Conservation (phyloP, 768 basidiomycete genomes). For the Sarcodon aspratus region DNA sequence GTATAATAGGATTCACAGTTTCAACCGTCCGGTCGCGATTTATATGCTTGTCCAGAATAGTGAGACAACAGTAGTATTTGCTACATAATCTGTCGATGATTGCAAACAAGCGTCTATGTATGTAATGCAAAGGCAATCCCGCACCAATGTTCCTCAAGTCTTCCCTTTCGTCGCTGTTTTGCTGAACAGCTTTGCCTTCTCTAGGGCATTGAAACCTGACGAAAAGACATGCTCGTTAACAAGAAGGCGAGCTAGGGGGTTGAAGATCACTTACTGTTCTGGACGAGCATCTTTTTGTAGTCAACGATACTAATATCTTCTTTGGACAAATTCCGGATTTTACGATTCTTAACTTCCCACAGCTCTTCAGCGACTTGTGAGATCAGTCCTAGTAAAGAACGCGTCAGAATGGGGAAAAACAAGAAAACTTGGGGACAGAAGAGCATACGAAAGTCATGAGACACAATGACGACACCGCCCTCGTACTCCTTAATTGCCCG, state of each 20-base stretch:
- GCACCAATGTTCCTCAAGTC: constrained; percentile 26
- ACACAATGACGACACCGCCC: constrained; percentile 98
- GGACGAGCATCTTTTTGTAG: constrained; percentile 83
- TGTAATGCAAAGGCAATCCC: too few relatives aligned
- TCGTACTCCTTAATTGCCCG: constrained; percentile 92
- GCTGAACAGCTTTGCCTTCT: constrained; percentile 89
- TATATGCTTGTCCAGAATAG: too few relatives aligned
- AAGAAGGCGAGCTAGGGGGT: not conserved
- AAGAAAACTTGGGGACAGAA: not conserved
- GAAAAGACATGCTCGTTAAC: not conserved
- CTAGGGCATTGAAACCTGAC: constrained; percentile 72
- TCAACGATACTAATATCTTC: constrained; percentile 84
- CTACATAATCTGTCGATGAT: too few relatives aligned
- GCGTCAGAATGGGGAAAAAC: not conserved
- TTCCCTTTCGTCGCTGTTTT: constrained; percentile 69
- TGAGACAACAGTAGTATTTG: too few relatives aligned
- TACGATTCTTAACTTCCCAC: constrained; percentile 96
- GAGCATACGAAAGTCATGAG: constrained; percentile 95
- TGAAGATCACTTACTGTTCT: constrained; percentile 46
- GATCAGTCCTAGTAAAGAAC: constrained; percentile 58
- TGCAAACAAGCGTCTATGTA: too few relatives aligned
- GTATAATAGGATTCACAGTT: too few relatives aligned
- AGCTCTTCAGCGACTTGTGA: constrained; percentile 97
- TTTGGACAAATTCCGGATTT: constrained; percentile 87
- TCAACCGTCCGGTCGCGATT: too few relatives aligned